A percentile compares a stretch with the other conserved stretches of the same genome.
phyloP scores from a whole-genome alignment of 2,329 filamentous ascomycete species.

The Claviceps africana region DNA sequence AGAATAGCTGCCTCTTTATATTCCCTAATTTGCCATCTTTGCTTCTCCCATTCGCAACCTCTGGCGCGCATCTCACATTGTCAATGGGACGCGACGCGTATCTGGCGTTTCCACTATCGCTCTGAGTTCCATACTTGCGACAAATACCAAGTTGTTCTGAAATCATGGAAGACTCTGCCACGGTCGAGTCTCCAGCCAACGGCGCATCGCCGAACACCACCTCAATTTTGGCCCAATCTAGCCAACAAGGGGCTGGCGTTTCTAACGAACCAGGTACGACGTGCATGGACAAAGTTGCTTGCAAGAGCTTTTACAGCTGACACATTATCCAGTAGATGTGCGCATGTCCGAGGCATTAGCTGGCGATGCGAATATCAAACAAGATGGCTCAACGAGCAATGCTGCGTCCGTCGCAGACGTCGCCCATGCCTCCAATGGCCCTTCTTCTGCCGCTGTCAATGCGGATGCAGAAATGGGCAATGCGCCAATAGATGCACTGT shows the following conservation, averaged over 20 bases:
- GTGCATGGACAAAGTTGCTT: background rate
- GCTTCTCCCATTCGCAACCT: background rate
- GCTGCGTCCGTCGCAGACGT: constrained; percentile 44
- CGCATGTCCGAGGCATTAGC: constrained; percentile 44
- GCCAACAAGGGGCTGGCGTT: constrained; percentile 31
- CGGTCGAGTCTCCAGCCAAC: constrained; percentile 43
- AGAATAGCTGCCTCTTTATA: background rate
- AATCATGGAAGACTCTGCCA: constrained; percentile 45
- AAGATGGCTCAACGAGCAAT: constrained; percentile 46
- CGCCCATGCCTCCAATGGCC: constrained; percentile 54
- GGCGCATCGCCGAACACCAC: constrained; percentile 43
- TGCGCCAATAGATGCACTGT: constrained; percentile 34
- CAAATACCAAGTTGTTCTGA: background rate
- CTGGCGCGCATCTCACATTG: background rate
- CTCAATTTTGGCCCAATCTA: constrained; percentile 40
- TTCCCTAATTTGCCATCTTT: too few species aligned
- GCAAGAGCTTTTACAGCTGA: constrained; percentile 1
- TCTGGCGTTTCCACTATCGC: constrained; percentile 1
- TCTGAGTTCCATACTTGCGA: background rate
- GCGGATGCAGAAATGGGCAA: constrained; percentile 77
- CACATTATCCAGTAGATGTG: constrained; percentile 35
- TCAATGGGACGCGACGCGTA: constrained; percentile 7
- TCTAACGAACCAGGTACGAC: constrained; percentile 33
- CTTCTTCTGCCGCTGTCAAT: constrained; percentile 38
- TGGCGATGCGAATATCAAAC: constrained; percentile 39